These are phyloP conservation scores for Ogataea hybrid DNA, from an alignment of 1,139 yeast genomes.

Conservation along the genomic window DNA sequence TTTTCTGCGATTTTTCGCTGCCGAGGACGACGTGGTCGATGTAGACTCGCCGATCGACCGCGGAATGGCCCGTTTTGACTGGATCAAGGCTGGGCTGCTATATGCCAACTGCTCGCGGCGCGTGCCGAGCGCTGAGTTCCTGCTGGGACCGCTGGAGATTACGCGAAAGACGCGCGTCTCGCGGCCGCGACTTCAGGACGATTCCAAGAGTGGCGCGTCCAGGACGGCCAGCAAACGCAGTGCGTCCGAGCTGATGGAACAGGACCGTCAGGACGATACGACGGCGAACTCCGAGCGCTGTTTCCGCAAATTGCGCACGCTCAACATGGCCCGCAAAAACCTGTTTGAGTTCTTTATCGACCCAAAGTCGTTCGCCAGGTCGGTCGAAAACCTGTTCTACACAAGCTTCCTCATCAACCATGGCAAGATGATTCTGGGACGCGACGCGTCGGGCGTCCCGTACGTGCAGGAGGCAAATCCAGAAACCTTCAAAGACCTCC, in stretches of 20 bases:
- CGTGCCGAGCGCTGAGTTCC: slow-evolving; percentile 55
- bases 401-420: slow-evolving; percentile 78
- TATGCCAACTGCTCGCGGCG: slow-evolving; percentile 46
- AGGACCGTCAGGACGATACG: slow-evolving; percentile 54
- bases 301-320: slow-evolving; percentile 40
- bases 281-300: slow-evolving; percentile 55
- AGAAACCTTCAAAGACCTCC: slow-evolving; percentile 16
- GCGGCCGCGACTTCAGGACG: slow-evolving; percentile 41
- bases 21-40: slow-evolving; percentile 22
- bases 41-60: slow-evolving; percentile 23
- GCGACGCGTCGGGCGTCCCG: slow-evolving; percentile 52
- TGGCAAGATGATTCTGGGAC: slow-evolving; percentile 56
- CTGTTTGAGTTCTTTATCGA: slow-evolving; percentile 68
- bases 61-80: slow-evolving; percentile 39
- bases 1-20: slow-evolving; percentile 31
- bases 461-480: slow-evolving; percentile 28
- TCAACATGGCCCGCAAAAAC: slow-evolving; percentile 44
- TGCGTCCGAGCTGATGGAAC: slow-evolving; percentile 48
- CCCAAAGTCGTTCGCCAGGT: slow-evolving; percentile 72
- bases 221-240: slow-evolving; percentile 57
- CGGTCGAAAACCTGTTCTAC: slow-evolving; percentile 81
- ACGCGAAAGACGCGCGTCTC: slow-evolving; percentile 47
- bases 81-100: slow-evolving; percentile 60
- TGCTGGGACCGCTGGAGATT: slow-evolving; percentile 71
- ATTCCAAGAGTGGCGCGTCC: slow-evolving; percentile 37